These are phyloP conservation scores for Zelonia costaricensis DNA, from an alignment of 208 protist species.

Conservation along the genomic window DNA sequence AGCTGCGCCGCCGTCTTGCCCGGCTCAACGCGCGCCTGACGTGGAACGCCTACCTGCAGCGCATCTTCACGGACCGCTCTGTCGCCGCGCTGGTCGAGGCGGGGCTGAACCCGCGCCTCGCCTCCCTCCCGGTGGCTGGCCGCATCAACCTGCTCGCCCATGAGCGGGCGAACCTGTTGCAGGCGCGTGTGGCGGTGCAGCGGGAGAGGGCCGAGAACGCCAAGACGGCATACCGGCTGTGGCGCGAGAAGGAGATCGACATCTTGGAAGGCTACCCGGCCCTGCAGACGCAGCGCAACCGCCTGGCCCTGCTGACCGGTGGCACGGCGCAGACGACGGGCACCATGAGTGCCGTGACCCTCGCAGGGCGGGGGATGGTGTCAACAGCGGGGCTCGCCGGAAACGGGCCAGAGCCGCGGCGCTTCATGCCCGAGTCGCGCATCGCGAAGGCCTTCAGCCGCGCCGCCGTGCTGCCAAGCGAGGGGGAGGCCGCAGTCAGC, in stretches of 20 bases:
- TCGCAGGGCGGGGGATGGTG: background rate
- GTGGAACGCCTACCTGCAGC: conserved; percentile 72
- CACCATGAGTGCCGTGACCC: background rate
- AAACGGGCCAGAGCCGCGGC: too few species aligned
- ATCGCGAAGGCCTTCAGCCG: background rate
- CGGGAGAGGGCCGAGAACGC: conserved; percentile 76
- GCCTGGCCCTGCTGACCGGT: conserved; percentile 18
- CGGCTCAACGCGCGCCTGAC: conserved; percentile 51
- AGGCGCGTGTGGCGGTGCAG: conserved; percentile 40
- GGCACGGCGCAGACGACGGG: background rate
- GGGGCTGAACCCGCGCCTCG: conserved; percentile 62
- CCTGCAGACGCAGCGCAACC: conserved; percentile 32
- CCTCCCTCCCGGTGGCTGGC: conserved; percentile 55
- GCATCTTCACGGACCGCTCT: conserved; percentile 62
- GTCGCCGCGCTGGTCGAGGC: conserved; percentile 55
- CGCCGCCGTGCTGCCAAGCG: background rate
- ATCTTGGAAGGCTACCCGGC: conserved; percentile 38
- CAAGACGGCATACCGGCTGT: conserved; percentile 78
- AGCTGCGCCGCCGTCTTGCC: conserved; percentile 51
- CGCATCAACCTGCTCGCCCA: conserved; percentile 66
- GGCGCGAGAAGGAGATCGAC: conserved; percentile 76
- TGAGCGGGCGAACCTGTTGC: conserved; percentile 40
- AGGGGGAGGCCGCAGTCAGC: too few species aligned
- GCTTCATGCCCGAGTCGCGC: background rate
- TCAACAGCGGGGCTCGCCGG: too few species aligned